Evolutionary conservation across 768 basidiomycete genomes (phyloP).

Genomic region (Suillus ampliporus): DNA sequence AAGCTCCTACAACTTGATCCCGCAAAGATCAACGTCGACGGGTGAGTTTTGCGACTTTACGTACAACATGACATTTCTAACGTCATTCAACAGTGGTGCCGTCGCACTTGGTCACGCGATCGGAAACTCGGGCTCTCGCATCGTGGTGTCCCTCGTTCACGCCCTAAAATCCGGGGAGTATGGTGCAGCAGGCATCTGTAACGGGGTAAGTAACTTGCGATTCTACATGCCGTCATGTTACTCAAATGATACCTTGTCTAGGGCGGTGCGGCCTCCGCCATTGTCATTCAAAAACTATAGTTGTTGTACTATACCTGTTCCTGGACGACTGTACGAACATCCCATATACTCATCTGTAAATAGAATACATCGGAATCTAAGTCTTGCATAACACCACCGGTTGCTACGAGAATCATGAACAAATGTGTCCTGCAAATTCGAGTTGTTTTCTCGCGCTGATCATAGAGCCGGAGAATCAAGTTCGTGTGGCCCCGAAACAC

Average conservation of each 20-base stretch:
- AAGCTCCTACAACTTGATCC: constrained; percentile 87
- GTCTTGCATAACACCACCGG: not conserved
- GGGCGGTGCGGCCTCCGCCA: constrained; percentile 93
- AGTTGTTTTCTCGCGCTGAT: too few relatives aligned
- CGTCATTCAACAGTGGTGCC: constrained; percentile 70
- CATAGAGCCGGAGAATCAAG: too few relatives aligned
- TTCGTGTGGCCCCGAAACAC: too few relatives aligned
- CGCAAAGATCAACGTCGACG: constrained; percentile 88
- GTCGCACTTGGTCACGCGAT: constrained; percentile 97
- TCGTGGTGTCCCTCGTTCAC: constrained; percentile 91
- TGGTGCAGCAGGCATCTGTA: constrained; percentile 96
- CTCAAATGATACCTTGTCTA: constrained; percentile 37
- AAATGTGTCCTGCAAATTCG: not conserved
- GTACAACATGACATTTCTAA: constrained; percentile 7
- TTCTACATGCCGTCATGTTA: constrained; percentile 6
- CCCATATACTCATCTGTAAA: constrained; percentile 15
- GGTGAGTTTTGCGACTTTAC: constrained; percentile 50
- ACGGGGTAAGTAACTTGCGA: constrained; percentile 70
- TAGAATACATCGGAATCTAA: constrained; percentile 6
- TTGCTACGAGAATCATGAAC: not conserved
- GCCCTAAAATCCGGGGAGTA: constrained; percentile 92
- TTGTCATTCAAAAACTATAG: constrained; percentile 88
- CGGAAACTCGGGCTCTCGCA: constrained; percentile 94
- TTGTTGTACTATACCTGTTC: constrained; percentile 19
- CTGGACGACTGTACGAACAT: constrained; percentile 18